Conservation (phyloP, 140 eudicot genomes). For the Eryngium alpinum region DNA sequence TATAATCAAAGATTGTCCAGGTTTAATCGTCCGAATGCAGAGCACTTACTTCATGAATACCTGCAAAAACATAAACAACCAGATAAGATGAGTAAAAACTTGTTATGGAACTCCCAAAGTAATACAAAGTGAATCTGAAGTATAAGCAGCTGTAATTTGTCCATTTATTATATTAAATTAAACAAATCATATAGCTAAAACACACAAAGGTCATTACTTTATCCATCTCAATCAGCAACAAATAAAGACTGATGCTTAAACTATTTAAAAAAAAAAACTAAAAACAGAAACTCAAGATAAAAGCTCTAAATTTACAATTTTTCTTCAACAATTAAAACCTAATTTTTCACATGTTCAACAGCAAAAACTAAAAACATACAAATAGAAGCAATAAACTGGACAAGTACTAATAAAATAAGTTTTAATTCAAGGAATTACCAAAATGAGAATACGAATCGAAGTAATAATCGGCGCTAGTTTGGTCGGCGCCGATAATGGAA, state of each 20-base stretch:
- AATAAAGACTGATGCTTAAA: neutral
- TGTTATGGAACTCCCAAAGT: neutral
- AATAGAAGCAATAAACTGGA: too few relatives aligned
- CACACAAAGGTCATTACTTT: neutral
- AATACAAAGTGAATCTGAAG: neutral
- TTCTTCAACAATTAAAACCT: neutral
- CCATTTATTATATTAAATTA: neutral
- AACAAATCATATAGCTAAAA: neutral
- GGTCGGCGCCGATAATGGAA: slow-evolving; percentile 38
- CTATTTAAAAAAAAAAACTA: too few relatives aligned
- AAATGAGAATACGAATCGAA: slow-evolving; percentile 95
- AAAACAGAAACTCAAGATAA: too few relatives aligned
- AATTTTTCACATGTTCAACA: too few relatives aligned
- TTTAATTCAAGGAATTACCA: slow-evolving; percentile 31
- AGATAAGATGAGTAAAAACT: neutral
- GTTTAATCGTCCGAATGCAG: slow-evolving; percentile 12
- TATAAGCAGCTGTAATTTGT: too few relatives aligned
- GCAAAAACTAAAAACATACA: neutral
- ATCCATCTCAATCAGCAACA: neutral
- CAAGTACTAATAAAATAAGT: too few relatives aligned
- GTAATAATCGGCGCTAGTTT: slow-evolving; percentile 94
- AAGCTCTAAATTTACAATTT: too few relatives aligned
- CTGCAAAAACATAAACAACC: slow-evolving; percentile 39
- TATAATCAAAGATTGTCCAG: neutral
- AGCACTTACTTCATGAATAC: slow-evolving; percentile 91